Base-by-base conservation (phyloP, 139 green algal genomes). In the Tetradesmus obliquus region DNA sequence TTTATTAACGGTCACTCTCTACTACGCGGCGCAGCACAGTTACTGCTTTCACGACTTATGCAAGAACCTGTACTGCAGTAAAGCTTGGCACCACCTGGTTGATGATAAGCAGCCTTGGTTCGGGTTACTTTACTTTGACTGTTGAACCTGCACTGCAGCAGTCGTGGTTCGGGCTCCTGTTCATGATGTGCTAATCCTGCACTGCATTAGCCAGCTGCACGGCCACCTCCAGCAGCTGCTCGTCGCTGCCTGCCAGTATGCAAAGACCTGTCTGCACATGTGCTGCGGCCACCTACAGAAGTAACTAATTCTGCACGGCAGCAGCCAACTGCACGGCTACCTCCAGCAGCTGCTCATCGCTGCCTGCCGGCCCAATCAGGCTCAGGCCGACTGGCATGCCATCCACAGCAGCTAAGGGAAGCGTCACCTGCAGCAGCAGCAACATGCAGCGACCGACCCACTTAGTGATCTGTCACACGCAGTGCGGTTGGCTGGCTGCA, bases 361-460 rank as follows among this genome's bases (percentile, higher is more conserved):
- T 94, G 53, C 96, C 97, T 2, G 82, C 87, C 0, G 97, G 95
- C 20, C 96, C 97, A 3, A 99, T 94, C 0, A 99, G 80, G 58
- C 97, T 95, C 55, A 99, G 85, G 2, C 97, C 97, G 13, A 99
- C 95, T 2, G 97, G 97, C 79, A 95, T 92, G 3, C 96, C 96
- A 2, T 97, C 95, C n/a, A 96, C 95, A 2, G 66, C 53, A 2
- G 93, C 94, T 0, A 98, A 76, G 1, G 97, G 97, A 20, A 99
- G 45, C 55, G 82, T 96, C 15, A 98, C 94, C 96, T 98, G 94
- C 76, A 82, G 83, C 83, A 74, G 83, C 83, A 53, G 53, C 51
- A 3, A 22, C 55, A 69, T 12, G 80, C 80, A 60, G 9, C 15
- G 15, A 6, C 76, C 19, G 17, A 55, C 19, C 76, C 15, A 17